Conservation (phyloP, 768 basidiomycete species). For the Antrodiella citrinella region DNA sequence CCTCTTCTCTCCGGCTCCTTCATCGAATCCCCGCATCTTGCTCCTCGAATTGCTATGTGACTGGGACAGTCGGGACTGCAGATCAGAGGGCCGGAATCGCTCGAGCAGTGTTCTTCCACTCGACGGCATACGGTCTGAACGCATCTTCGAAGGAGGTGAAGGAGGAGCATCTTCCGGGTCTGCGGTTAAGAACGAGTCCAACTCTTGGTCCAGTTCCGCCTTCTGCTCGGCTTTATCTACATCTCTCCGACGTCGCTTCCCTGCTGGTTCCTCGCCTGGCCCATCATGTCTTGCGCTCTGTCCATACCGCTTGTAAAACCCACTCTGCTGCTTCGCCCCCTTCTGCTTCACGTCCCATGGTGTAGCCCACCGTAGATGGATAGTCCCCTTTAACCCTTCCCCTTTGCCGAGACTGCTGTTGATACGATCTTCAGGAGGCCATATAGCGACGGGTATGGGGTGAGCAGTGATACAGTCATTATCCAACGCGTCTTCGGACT, state of each 20-base stretch:
- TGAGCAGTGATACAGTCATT: conserved; percentile 56
- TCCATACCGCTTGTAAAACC: conserved; percentile 77
- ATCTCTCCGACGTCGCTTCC: conserved; percentile 27
- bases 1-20: conserved; percentile 8
- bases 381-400: conserved; percentile 54
- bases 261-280: conserved; percentile 17
- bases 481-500: conserved; percentile 40
- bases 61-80: conserved; percentile 35
- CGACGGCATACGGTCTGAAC: conserved; percentile 51
- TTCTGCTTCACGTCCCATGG: conserved; percentile 68
- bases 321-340: conserved; percentile 62
- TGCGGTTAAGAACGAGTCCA: conserved; percentile 60
- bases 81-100: conserved; percentile 34
- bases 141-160: conserved; percentile 58
- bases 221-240: conserved; percentile 28
- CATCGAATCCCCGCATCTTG: not conserved
- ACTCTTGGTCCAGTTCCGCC: conserved; percentile 53
- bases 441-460: conserved; percentile 62
- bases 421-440: conserved; percentile 77
- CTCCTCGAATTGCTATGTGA: not conserved
- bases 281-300: conserved; percentile 43
- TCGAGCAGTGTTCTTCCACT: conserved; percentile 46
- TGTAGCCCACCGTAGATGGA: conserved; percentile 74
- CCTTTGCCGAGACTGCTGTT: conserved; percentile 63
- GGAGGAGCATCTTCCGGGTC: conserved; percentile 27